Percentiles rank a stretch among this genome's conserved stretches.
Evolutionary conservation across 306 rosid genomes (phyloP).

Genomic region (Cucumis hystrix): DNA sequence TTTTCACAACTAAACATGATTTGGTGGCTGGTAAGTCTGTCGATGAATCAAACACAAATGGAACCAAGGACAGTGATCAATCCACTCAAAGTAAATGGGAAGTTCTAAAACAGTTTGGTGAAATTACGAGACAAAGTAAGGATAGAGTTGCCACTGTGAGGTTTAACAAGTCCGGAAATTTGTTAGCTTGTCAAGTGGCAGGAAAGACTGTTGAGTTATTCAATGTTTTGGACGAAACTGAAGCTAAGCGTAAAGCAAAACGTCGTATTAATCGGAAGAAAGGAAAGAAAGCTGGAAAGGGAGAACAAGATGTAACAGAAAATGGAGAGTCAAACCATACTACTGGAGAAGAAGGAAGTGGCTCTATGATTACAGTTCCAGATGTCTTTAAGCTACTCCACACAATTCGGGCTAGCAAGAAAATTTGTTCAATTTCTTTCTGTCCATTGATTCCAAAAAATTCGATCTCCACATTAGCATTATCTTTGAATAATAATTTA

Average conservation of each 20-base stretch:
- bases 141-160: constrained; percentile 80
- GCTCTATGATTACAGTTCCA: constrained; percentile 33
- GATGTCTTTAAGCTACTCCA: constrained; percentile 83
- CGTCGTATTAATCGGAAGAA: constrained; percentile 75
- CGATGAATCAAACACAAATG: constrained; percentile 14
- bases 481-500: constrained; percentile 78
- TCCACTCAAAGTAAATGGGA: constrained; percentile 53
- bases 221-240: constrained; percentile 68
- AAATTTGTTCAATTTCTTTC: constrained; percentile 82
- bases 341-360: constrained; percentile 29
- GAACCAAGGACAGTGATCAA: constrained; percentile 22
- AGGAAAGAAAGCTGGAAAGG: constrained; percentile 66
- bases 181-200: constrained; percentile 86
- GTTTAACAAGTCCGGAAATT: constrained; percentile 69
- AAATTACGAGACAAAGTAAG: constrained; percentile 60
- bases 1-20: constrained; percentile 51
- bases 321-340: constrained; percentile 27
- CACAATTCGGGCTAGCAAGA: constrained; percentile 71
- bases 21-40: constrained; percentile 25
- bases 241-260: constrained; percentile 75
- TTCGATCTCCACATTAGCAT: constrained; percentile 56
- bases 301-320: constrained; percentile 23
- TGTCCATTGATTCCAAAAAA: constrained; percentile 62
- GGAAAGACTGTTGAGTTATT: constrained; percentile 76
- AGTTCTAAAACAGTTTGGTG: constrained; percentile 71